Base-by-base conservation (phyloP, 1,284 basidiomycete genomes). In the Cerioporus squamosus region DNA sequence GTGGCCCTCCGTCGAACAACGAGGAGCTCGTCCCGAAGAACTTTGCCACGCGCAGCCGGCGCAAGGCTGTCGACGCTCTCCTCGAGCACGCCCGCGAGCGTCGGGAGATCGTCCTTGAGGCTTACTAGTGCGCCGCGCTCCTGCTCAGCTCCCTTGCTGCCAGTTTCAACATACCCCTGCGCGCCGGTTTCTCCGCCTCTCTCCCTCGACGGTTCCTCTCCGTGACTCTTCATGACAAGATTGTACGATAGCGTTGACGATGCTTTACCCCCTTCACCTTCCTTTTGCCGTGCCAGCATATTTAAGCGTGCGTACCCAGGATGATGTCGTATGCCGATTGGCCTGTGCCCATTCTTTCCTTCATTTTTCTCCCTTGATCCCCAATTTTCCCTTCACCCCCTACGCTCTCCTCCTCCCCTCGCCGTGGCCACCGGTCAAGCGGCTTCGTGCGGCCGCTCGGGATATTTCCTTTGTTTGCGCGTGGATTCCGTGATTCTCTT, bases 21-120 rank as follows among this genome's bases (percentile, higher is more conserved):
- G 91, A 94, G 68, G 93, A 95, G 72, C 83, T 95, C 43, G 88
- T 88, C n/a, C 85, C 89, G 47, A 91, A 90, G 81, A 95, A 95
- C 76, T 95, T 95, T 77, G 93, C 93, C 17, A 85, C 86, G 22
- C 84, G 91, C 66, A 88, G 90, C 72, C 81, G 89, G 74, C 83
- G 88, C 69, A 85, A 87, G 78, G 89, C 89, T n/a, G 90, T 93
- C 59, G 90, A 88, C 54, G 83, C 84, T 67, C 81, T 92, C 67
- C 84, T 91, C 77, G 87, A 82, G 68, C 62, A 64, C 23, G 88
- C 89, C 51, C 83, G 90, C 61, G 90, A 91, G 77, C 81, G 85
- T 68, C 79, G 89, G 64, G 88, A 88, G 70, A 43, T 57, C 44
- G 38, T 54, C 45, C 75, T 83, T 58, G 81, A 82, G 68, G 78